These are phyloP conservation scores for Wickerhamomyces mucosus DNA, from an alignment of 805 yeast species.

Conservation along the genomic window DNA sequence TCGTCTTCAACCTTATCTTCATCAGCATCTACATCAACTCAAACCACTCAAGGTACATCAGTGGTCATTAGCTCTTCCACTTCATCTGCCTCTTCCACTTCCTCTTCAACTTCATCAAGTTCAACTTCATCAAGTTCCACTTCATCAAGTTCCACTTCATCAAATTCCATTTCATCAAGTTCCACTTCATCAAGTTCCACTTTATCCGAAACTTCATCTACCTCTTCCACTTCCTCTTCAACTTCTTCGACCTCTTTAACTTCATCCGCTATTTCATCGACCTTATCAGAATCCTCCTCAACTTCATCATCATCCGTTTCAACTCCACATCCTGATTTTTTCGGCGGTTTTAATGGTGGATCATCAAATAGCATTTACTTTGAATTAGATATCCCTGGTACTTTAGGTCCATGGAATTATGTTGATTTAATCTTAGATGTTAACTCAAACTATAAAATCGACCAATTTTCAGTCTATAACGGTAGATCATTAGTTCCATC, in stretches of 20 bases:
- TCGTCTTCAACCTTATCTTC: conserved; percentile 8
- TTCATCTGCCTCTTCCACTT: not conserved
- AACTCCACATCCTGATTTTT: not conserved
- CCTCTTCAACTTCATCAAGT: not conserved
- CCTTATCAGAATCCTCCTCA: too few species aligned
- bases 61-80: not conserved
- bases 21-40: conserved; percentile 3
- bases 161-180: too few species aligned
- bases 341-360: not conserved
- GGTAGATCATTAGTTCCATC: not conserved
- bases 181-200: too few species aligned
- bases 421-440: not conserved
- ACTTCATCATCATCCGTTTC: not conserved
- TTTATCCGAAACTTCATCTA: conserved; percentile 7
- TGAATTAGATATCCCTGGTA: not conserved
- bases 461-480: not conserved
- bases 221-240: not conserved
- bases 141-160: too few species aligned
- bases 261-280: too few species aligned
- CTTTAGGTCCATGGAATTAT: not conserved
- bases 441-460: not conserved
- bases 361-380: too few species aligned
- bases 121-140: not conserved
- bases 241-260: not conserved
- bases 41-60: conserved; percentile 9